Evolutionary conservation across 2,329 filamentous ascomycete species (phyloP).

Genomic region (Ceratocystis lukuohia): DNA sequence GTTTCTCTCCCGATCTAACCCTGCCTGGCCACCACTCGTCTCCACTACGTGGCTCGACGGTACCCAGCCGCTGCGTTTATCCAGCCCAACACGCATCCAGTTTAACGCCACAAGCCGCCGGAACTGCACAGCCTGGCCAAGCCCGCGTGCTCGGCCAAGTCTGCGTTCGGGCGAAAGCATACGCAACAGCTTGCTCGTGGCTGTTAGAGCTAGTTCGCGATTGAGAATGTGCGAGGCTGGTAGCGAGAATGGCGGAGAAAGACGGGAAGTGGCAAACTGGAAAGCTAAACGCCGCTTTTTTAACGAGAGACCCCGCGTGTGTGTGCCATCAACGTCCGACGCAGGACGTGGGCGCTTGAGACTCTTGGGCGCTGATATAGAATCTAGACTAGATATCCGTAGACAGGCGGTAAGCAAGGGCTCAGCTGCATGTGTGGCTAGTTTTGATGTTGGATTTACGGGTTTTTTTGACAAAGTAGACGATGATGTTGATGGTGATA

Average conservation of each 20-base stretch:
- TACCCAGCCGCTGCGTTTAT: neutral
- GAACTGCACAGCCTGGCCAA: neutral
- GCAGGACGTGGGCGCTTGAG: constrained; percentile 39
- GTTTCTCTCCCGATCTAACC: neutral
- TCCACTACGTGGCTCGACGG: neutral
- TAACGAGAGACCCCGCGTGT: constrained; percentile 35
- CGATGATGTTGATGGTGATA: neutral
- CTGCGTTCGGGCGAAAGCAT: constrained; percentile 33
- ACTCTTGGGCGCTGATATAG: neutral
- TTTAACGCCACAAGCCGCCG: constrained; percentile 1
- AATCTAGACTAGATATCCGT: neutral
- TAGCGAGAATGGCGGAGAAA: constrained; percentile 55
- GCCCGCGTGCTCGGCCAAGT: constrained; percentile 29
- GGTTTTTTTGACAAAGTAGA: neutral
- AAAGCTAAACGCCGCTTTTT: constrained; percentile 57
- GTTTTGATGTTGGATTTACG: neutral
- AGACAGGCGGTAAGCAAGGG: neutral
- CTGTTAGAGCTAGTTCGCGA: constrained; percentile 37
- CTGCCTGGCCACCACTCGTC: neutral
- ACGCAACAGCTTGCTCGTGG: constrained; percentile 36
- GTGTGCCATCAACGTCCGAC: constrained; percentile 47
- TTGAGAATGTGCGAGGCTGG: constrained; percentile 58
- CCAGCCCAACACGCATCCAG: constrained; percentile 2
- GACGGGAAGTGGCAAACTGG: constrained; percentile 53
- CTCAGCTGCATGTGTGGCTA: neutral